Evolutionary conservation across 108 stramenopile genomes (phyloP), one percentile per base, ranked within the genome.

Genomic region (Bacterosira constricta): DNA sequence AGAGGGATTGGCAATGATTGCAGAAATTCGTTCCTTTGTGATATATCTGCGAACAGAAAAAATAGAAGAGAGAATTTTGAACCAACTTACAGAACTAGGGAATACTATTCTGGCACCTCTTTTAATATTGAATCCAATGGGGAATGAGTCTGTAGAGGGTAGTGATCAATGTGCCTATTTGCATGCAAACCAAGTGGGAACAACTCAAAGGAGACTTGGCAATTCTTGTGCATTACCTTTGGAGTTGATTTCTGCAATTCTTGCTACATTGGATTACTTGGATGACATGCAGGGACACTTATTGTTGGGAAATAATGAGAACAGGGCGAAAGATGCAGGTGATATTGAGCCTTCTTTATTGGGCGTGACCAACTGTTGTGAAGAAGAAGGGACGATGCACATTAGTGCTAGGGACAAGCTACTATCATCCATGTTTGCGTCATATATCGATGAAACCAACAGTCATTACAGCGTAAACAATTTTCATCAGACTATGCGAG

Each of bases 21-120:
- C 66, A 17, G 75, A 76, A 53, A 67, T 76, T 68, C 66, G 66
- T 52, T 53, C 59, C 0, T 76, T 62, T 46, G n/a, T 76, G n/a
- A 59, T 29, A 52, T 50, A 49, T 17, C 3, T 54, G 15, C 30
- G 34, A 54, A 31, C 31, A 17, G 32, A 17, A 26, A 4, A 30
- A 15, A n/a, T n/a, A 17, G 27, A 54, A 5, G n/a, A 29, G 13
- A 15, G 25, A 23, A 21, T 51, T 49, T 31, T 61, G 52, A 34
- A n/a, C 1, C 46, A 60, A 42, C 41, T 42, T 3, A 11, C 8
- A 3, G 41, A 42, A n/a, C n/a, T 42, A n/a, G 63, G 72, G 20
- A 9, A 27, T 26, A 26, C 35, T 32, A 65, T 73, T 46, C 54
- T 73, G 27, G 56, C 56, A 25, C 72, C 72, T 12, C 72, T 73